These are phyloP conservation scores for Saprolegnia parasitica DNA, from an alignment of 352 stramenopile species.

Conservation along the genomic window DNA sequence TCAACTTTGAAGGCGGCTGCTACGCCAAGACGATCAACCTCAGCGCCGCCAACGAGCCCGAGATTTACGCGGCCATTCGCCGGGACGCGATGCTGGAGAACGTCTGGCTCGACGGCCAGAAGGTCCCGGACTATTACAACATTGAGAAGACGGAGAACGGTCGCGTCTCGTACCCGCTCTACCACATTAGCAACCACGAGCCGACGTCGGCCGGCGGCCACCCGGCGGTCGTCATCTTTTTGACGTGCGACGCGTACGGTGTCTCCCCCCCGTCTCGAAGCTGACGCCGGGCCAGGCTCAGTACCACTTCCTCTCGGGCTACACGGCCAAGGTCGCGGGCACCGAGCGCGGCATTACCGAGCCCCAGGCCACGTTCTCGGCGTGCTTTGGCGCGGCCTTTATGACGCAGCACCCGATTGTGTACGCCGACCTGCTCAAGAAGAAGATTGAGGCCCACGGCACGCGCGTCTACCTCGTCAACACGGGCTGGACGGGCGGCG, in stretches of 20 bases:
- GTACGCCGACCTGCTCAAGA: constrained; percentile 54
- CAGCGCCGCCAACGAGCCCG: constrained; percentile 88
- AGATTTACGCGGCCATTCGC: constrained; percentile 86
- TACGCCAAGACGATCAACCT: constrained; percentile 97
- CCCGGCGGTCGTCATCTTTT: constrained; percentile 90
- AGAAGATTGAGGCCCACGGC: constrained; percentile 48
- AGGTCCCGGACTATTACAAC: constrained; percentile 55
- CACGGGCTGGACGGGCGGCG: constrained; percentile 93
- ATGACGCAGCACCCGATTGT: constrained; percentile 56
- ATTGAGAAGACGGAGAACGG: constrained; percentile 54
- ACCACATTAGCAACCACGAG: constrained; percentile 53
- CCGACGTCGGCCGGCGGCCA: constrained; percentile 47
- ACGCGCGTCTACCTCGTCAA: constrained; percentile 81
- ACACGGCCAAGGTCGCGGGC: constrained; percentile 54
- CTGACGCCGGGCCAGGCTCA: constrained; percentile 91
- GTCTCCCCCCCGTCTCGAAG: constrained; percentile 94
- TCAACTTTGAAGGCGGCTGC: constrained; percentile 97
- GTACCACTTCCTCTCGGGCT: constrained; percentile 87
- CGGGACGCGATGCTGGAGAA: constrained; percentile 53
- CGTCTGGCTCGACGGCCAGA: constrained; percentile 44
- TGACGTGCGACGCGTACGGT: constrained; percentile 95
- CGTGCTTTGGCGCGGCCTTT: constrained; percentile 51
- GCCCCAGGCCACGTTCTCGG: constrained; percentile 50
- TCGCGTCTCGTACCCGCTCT: constrained; percentile 52
- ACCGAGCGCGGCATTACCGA: constrained; percentile 52